phyloP scores from a whole-genome alignment of 2,329 filamentous ascomycete species.

The Gaeumannomyces sp. region DNA sequence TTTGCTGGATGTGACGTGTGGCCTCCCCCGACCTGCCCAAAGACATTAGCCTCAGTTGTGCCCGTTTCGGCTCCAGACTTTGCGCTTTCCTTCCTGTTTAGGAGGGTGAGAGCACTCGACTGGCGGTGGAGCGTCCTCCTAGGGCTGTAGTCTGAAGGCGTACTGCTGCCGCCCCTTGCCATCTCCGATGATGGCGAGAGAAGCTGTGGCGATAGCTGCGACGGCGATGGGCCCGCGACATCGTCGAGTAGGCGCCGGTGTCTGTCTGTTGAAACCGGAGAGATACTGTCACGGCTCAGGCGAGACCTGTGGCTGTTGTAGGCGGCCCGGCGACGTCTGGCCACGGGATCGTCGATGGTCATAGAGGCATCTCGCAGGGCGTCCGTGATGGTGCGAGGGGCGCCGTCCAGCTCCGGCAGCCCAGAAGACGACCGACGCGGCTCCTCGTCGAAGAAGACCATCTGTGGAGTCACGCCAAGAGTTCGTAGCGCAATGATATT shows the following conservation, averaged over 20 bases:
- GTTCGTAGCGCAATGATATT: constrained; percentile 69
- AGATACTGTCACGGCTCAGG: constrained; percentile 29
- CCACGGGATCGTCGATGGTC: constrained; percentile 66
- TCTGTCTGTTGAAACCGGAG: constrained; percentile 31
- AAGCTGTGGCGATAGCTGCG: constrained; percentile 19
- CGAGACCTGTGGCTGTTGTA: constrained; percentile 45
- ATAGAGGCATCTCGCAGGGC: constrained; percentile 88
- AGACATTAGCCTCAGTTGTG: constrained; percentile 53
- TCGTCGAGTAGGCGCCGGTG: constrained; percentile 25
- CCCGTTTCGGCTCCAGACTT: constrained; percentile 54
- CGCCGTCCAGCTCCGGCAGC: constrained; percentile 23
- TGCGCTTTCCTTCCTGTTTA: constrained; percentile 53
- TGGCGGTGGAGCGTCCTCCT: constrained; percentile 47
- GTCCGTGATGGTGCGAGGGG: constrained; percentile 72
- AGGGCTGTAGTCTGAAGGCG: constrained; percentile 26
- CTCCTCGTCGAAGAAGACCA: constrained; percentile 84
- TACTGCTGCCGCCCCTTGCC: constrained; percentile 24
- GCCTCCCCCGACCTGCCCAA: constrained; percentile 50
- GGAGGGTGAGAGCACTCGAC: constrained; percentile 51
- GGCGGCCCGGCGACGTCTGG: constrained; percentile 45
- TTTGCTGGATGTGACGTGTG: constrained; percentile 25
- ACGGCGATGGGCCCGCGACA: constrained; percentile 19
- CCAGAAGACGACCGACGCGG: constrained; percentile 39
- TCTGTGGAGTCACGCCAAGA: constrained; percentile 75
- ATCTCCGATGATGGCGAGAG: constrained; percentile 16